Evolutionary conservation across 192 early-diverging fungal genomes (phyloP).

Genomic region (Coemansia sp.): DNA sequence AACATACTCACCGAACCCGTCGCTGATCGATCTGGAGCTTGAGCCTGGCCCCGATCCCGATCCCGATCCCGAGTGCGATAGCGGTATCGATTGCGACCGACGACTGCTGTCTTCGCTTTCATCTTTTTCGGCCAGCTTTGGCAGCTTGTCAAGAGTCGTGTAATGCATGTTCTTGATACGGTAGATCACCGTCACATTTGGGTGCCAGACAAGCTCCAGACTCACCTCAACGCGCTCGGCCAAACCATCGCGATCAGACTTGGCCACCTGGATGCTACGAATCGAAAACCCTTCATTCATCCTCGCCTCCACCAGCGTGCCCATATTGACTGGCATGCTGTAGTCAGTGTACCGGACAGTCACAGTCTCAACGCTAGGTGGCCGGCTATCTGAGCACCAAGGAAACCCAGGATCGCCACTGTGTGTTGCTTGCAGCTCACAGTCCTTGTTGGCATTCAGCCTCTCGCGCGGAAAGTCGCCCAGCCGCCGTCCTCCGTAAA

Average conservation of each 20-base stretch:
- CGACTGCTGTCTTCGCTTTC: background rate
- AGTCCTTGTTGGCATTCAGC: conserved; percentile 27
- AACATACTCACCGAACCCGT: background rate
- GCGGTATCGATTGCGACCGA: background rate
- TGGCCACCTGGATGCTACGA: conserved; percentile 56
- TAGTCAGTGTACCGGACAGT: conserved; percentile 66
- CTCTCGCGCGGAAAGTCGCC: conserved; percentile 57
- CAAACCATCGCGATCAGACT: conserved; percentile 33
- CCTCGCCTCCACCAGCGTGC: conserved; percentile 62
- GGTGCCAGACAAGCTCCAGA: conserved; percentile 71
- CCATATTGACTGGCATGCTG: conserved; percentile 59
- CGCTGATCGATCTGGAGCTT: background rate
- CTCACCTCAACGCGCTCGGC: conserved; percentile 60
- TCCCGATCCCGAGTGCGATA: background rate
- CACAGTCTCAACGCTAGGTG: conserved; percentile 63
- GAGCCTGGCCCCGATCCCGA: background rate
- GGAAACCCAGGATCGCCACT: conserved; percentile 59
- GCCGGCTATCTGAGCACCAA: conserved; percentile 63
- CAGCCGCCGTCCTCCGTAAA: conserved; percentile 38
- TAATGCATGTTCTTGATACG: conserved; percentile 57
- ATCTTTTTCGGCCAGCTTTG: background rate
- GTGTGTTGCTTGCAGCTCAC: conserved; percentile 15
- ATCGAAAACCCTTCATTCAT: conserved; percentile 72
- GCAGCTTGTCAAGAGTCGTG: conserved; percentile 4
- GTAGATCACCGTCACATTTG: conserved; percentile 76